Evolutionary conservation across 2,329 filamentous ascomycete genomes (phyloP), one percentile per base, ranked within the genome.

Genomic region (Cladosporium sp.): DNA sequence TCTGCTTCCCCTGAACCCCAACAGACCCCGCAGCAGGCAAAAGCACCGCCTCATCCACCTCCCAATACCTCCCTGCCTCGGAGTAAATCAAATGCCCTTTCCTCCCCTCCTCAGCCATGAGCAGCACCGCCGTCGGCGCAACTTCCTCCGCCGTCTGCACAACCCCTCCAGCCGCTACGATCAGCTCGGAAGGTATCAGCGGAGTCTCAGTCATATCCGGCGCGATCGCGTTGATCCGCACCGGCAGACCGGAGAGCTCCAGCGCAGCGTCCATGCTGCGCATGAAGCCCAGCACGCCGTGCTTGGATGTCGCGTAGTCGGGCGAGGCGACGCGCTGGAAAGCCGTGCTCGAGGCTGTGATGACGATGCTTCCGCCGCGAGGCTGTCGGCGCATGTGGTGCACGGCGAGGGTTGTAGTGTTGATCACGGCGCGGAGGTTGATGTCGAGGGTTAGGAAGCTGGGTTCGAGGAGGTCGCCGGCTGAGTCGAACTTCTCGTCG

Each of bases 221-320:
- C 1, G 76, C 73, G 17, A 83, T 65, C 5, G 70, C 73, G 65
- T 84, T 84, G 44, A 83, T 61, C 12, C 80, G 75, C 38, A 83
- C 74, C 1, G 76, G 73, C 1, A 77, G 53, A 38, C 50, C 17
- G 38, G 47, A 13, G 15, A 60, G 54, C 9, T 59, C 55, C 2
- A 79, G 56, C 3, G 73, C 62, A 2, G 65, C 63, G 1, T 70
- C 61, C 8, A 80, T 63, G 3, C 75, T 73, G 22, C 79, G 72
- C 18, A 77, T 70, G 49, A 80, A 73, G 2, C 80, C 80, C 0
- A 82, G 54, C 0, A 80, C 73, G 18, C 72, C 80, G 49, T 81
- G 76, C 52, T 83, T 83, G 22, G 78, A 67, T 1, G 74, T 72
- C 1, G 74, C 73, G 52, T 83, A 83, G 58, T 83, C 79, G 0